Percentiles rank a stretch among this genome's conserved stretches.
phyloP scores from a whole-genome alignment of 805 yeast genomes.

The Lipomyces mesembrius region DNA sequence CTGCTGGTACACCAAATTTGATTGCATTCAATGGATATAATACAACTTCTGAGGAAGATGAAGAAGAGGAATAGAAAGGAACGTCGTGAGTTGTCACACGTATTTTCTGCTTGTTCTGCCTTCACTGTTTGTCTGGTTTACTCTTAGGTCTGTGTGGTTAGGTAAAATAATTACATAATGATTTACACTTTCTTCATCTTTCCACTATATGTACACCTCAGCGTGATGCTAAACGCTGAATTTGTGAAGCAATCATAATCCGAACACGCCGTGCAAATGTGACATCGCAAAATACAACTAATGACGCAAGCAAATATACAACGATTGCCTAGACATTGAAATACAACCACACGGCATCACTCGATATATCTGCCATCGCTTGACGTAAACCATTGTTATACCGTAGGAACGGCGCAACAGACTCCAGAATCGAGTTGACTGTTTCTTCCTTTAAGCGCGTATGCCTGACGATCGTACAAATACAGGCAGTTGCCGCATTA shows the following conservation, averaged over 20 bases:
- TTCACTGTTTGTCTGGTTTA: not conserved
- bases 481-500: conserved; percentile 16
- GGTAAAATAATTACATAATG: conserved; percentile 4
- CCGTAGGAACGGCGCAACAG: conserved; percentile 21
- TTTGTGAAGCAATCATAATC: not conserved
- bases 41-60: not conserved
- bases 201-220: not conserved
- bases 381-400: conserved; percentile 7
- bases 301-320: not conserved
- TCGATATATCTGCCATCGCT: conserved; percentile 23
- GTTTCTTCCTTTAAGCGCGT: conserved; percentile 24
- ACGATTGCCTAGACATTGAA: conserved; percentile 4
- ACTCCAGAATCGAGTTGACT: conserved; percentile 19
- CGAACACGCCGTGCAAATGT: not conserved
- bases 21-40: conserved; percentile 25
- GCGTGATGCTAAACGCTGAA: not conserved
- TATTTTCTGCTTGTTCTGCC: not conserved
- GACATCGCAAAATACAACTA: not conserved
- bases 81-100: not conserved
- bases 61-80: not conserved
- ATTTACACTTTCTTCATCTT: conserved; percentile 3
- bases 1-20: conserved; percentile 20
- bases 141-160: not conserved
- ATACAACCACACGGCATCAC: conserved; percentile 32
- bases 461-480: conserved; percentile 18